Evolutionary conservation across 257 asterid species (phyloP), one percentile per base, ranked within the genome.

Genomic region (Parsonsia alboflavescens): DNA sequence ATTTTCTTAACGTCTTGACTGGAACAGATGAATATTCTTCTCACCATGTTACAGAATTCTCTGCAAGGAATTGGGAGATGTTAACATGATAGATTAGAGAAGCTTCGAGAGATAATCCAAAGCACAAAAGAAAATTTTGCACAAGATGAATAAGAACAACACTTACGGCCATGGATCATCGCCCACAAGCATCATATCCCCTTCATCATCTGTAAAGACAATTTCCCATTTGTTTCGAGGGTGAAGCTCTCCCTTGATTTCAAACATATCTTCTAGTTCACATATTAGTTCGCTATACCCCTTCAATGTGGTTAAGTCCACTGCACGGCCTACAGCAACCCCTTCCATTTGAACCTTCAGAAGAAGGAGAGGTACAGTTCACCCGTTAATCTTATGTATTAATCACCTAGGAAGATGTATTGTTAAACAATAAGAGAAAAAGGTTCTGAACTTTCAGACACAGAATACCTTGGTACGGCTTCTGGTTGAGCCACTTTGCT

Each of bases 101-200:
- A 10, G 24, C 52, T 48, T 57, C 26, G 42, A 17, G 3, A 61
- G 9, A 16, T 22, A 45, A 16, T 64, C 3, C 53, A 15, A 13
- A 69, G 59, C 42, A 54, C 10, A 30, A 48, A 48, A 2, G 6
- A 36, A 53, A 4, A 15, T 16, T 26, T 24, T 63, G 46, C 49
- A 66, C 62, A 50, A 74, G 58, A 50, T 42, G 13, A 57, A 59
- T 16, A 64, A 57, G 36, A 10, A 50, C 28, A 10, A 54, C 21
- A 82, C 98, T 91, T 89, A 95, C 99, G 65, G 86, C 99, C 99
- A 95, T n/a, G 99, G 99, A 84, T 95, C 89, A 73, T 95, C 99
- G 7, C 96, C 99, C 91, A 91, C 81, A 5, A 89, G 96, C 98
- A 95, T 95, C 92, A 80, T 87, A 82, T 95, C 98, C 67, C 98